These are phyloP conservation scores for Annulohypoxylon maeteangense DNA, from an alignment of 495 filamentous ascomycete genomes.

Conservation along the genomic window DNA sequence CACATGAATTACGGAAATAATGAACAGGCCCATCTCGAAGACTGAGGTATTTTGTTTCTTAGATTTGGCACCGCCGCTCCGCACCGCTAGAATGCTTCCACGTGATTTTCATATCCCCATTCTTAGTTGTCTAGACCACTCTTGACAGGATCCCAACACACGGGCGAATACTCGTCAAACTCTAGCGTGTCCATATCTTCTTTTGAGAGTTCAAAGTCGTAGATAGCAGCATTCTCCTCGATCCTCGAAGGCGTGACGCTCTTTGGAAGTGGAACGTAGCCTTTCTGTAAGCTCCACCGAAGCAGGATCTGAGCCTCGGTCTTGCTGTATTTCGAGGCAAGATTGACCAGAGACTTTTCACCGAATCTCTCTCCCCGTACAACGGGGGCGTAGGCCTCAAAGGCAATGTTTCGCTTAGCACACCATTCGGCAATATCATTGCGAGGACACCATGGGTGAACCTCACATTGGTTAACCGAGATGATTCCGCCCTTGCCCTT, in stretches of 20 bases:
- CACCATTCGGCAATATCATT: conserved; percentile 83
- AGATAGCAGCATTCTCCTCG: conserved; percentile 78
- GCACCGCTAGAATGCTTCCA: neutral
- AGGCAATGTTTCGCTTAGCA: conserved; percentile 69
- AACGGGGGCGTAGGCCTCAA: conserved; percentile 85
- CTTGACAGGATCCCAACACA: conserved; percentile 78
- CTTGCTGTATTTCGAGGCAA: conserved; percentile 77
- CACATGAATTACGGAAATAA: neutral
- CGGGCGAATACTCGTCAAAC: conserved; percentile 68
- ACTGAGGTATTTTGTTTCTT: neutral
- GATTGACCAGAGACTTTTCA: conserved; percentile 67
- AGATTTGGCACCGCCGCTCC: neutral
- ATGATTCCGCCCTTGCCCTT: conserved; percentile 78
- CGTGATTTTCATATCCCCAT: neutral
- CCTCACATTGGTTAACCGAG: conserved; percentile 86
- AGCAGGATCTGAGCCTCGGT: conserved; percentile 81
- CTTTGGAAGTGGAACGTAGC: conserved; percentile 79
- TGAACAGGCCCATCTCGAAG: neutral
- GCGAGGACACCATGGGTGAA: conserved; percentile 89
- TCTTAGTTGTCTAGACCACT: conserved; percentile 45
- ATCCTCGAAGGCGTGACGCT: conserved; percentile 75
- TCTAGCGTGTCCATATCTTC: conserved; percentile 69
- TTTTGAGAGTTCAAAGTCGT: conserved; percentile 78
- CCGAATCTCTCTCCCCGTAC: conserved; percentile 73
- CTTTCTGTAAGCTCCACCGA: conserved; percentile 89